Evolutionary conservation across 1,284 basidiomycete species (phyloP).

Genomic region (Sanguinoderma infundibulare): DNA sequence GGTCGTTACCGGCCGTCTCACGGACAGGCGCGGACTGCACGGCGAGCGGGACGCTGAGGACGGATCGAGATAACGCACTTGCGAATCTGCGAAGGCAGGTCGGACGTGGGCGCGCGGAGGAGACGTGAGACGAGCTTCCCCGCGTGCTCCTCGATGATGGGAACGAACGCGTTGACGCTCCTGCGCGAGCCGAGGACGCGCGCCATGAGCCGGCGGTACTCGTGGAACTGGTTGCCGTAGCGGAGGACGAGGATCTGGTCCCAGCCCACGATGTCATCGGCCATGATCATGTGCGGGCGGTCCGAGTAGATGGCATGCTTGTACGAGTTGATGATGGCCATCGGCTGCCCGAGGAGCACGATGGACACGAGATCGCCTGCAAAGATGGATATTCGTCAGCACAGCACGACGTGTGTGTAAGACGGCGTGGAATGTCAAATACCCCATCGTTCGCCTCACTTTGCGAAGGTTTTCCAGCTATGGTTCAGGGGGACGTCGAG

Average conservation of each 20-base stretch:
- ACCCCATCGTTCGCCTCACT: constrained; percentile 35
- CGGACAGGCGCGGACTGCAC: not conserved
- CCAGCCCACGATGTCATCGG: constrained; percentile 39
- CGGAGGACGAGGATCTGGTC: constrained; percentile 37
- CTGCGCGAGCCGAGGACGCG: constrained; percentile 24
- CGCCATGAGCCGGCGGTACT: constrained; percentile 35
- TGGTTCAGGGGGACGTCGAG: constrained; percentile 33
- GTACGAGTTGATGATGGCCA: constrained; percentile 63
- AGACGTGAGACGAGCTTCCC: constrained; percentile 47
- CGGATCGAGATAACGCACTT: constrained; percentile 6
- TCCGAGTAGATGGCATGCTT: constrained; percentile 47
- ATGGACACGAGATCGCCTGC: constrained; percentile 31
- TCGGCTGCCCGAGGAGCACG: constrained; percentile 61
- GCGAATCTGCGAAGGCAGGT: constrained; percentile 41
- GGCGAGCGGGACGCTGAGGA: not conserved
- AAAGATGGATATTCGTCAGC: not conserved
- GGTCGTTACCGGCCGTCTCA: not conserved
- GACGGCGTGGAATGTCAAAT: constrained; percentile 2
- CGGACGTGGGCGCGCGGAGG: constrained; percentile 51
- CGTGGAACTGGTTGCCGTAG: constrained; percentile 42
- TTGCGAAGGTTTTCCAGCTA: constrained; percentile 34
- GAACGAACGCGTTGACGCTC: constrained; percentile 29
- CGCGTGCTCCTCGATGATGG: constrained; percentile 29
- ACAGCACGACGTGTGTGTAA: not conserved
- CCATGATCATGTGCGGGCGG: constrained; percentile 37